Evolutionary conservation across 306 rosid genomes (phyloP), one percentile per base, ranked within the genome.

Genomic region (Quercus gilva): DNA sequence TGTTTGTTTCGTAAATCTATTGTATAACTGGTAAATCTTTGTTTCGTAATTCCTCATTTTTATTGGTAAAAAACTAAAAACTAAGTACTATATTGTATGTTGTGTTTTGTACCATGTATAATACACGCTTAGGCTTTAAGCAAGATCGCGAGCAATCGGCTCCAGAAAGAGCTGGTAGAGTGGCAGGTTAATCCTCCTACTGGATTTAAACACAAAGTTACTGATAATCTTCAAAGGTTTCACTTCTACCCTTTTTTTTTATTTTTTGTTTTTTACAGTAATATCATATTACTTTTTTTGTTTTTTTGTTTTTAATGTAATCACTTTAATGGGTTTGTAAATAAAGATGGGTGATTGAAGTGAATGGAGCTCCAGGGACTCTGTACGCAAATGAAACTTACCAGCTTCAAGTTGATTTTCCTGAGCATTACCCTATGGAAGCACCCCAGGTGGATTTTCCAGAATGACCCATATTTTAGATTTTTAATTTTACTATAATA

Each of bases 131-230:
- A 96, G 99, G 83, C 83, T 90, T 85, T 96, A 74, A 93, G 99
- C 83, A 96, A 96, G 94, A 93, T 96, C 84, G 99, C 99, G 43
- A 88, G 96, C 92, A 96, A 93, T 87, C 91, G 98, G 74, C 98
- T 96, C 69, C 99, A 96, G 94, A 96, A 96, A 76, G 99, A 96
- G 83, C 96, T 96, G 1, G 73, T 93, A 3, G 99, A 96, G 92
- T 96, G 99, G 99, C 99, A 96, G 89, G 89, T 96, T 69, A 93
- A 96, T 85, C 98, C 99, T 41, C 99, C 98, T 0, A 45, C 85
- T 2, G 98, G 99, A 60, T 96, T 96, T 87, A 96, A 93, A 71
- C 99, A 93, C 94, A 90, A 87, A 86, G 99, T 89, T 86, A 93
- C 96, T 58, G 99, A 96, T 55, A 96, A 96, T 86, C 96, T 96